Evolutionary conservation across 345 rosid genomes (phyloP).

Genomic region (Arabis hirsuta): DNA sequence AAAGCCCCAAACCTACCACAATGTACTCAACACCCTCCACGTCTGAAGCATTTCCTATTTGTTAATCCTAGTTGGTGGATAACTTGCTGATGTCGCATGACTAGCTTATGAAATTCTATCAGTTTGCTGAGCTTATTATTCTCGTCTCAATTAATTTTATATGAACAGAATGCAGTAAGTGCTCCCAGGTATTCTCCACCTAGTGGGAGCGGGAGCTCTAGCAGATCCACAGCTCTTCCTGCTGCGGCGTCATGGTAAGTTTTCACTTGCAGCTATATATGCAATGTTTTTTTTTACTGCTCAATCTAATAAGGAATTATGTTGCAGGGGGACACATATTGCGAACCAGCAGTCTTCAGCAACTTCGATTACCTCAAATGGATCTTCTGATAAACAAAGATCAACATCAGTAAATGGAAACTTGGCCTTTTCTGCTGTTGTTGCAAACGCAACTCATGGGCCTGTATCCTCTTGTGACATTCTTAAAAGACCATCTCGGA

Average conservation of each 20-base stretch:
- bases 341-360: conserved; percentile 53
- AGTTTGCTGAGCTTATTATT: neutral
- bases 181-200: conserved; percentile 60
- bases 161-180: conserved; percentile 51
- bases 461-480: conserved; percentile 40
- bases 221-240: conserved; percentile 66
- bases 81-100: conserved; percentile 1
- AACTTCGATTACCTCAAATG: conserved; percentile 53
- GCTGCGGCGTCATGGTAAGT: conserved; percentile 80
- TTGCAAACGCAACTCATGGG: conserved; percentile 49
- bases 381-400: conserved; percentile 53
- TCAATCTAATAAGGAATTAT: conserved; percentile 19
- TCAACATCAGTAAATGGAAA: conserved; percentile 48
- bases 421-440: conserved; percentile 52
- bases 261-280: neutral
- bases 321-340: conserved; percentile 64
- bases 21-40: neutral
- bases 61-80: conserved; percentile 18
- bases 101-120: neutral
- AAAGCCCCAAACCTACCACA: neutral
- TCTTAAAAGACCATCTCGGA: conserved; percentile 44
- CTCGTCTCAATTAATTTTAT: neutral
- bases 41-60: neutral
- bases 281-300: neutral
- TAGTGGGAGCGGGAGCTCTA: conserved; percentile 48